Conservation (phyloP, 495 filamentous ascomycete genomes). For the Neurospora sp. region DNA sequence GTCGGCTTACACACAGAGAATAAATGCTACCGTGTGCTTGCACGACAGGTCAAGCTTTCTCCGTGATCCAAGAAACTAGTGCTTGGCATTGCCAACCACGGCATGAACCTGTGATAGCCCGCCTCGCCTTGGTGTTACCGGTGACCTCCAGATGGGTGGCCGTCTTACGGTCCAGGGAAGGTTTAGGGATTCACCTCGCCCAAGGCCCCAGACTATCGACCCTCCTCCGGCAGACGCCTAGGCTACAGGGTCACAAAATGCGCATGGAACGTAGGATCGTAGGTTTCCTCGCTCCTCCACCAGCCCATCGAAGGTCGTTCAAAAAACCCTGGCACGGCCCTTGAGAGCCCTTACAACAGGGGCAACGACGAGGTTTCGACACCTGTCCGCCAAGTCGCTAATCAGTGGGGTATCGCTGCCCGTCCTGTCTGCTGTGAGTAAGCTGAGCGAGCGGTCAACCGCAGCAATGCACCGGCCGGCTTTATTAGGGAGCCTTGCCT, state of each 20-base stretch:
- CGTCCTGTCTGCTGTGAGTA: not conserved
- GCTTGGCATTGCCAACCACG: slow-evolving; percentile 9
- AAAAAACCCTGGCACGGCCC: not conserved
- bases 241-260: not conserved
- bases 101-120: not conserved
- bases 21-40: not conserved
- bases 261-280: not conserved
- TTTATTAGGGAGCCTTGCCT: not conserved
- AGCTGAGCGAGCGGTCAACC: not conserved
- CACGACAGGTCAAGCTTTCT: slow-evolving; percentile 24
- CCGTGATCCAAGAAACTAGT: slow-evolving; percentile 7
- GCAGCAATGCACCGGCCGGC: not conserved
- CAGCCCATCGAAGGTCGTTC: not conserved
- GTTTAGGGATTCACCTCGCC: not conserved
- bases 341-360: not conserved
- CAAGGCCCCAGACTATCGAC: not conserved
- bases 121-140: not conserved
- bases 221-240: not conserved
- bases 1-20: not conserved
- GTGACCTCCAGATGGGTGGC: not conserved
- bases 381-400: slow-evolving; percentile 5
- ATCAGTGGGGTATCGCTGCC: slow-evolving; percentile 5
- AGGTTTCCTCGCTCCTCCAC: not conserved
- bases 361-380: not conserved
- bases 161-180: not conserved